Base-by-base conservation (phyloP, 192 early-diverging fungal genomes). In the Coemansia sp. region DNA sequence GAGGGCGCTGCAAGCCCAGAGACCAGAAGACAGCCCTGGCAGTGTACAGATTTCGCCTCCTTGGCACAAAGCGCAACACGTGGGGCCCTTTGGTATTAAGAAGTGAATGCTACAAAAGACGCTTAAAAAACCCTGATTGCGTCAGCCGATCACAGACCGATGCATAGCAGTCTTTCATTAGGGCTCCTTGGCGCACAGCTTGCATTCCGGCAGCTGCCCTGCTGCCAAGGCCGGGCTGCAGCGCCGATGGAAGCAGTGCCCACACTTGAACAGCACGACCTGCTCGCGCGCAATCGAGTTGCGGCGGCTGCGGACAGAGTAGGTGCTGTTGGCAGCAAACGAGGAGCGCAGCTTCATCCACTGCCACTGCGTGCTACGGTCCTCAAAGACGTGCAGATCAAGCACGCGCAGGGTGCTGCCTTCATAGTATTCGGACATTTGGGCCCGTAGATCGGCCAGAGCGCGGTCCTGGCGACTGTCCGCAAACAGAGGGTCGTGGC, bases 311-410 rank as follows among this genome's bases (percentile, higher is more conserved):
- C 21, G 49, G 33, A 47, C 48, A 21, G 40, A 30, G 19, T n/a
- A 11, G 23, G 53, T 23, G 57, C 36, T 35, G 33, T 3, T 50
- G 51, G 41, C 64, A 21, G 63, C 47, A 5, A 67, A 48, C 4
- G 67, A 66, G 13, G 50, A 56, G 52, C 73, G 73, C 59, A 78
- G 61, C 60, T 78, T 78, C 49, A 78, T 71, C 75, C 75, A 78
- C 48, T 70, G 68, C 69, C 63, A 66, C 65, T 78, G 75, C 26
- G 68, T 55, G 30, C 47, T 33, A 31, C 57, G 57, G 45, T 78
- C 74, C 57, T 78, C 75, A 50, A 78, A 78, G n/a, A 78, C 68
- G 26, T 72, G 75, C 19, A 78, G 51, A 53, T 78, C 75, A 3
- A 78, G 55, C 14, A 78, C 59, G 16, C 61, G 68, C 57, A 71